Evolutionary conservation across 2,329 filamentous ascomycete genomes (phyloP), one percentile per base, ranked within the genome.

Genomic region (Nigrospora oryzae): DNA sequence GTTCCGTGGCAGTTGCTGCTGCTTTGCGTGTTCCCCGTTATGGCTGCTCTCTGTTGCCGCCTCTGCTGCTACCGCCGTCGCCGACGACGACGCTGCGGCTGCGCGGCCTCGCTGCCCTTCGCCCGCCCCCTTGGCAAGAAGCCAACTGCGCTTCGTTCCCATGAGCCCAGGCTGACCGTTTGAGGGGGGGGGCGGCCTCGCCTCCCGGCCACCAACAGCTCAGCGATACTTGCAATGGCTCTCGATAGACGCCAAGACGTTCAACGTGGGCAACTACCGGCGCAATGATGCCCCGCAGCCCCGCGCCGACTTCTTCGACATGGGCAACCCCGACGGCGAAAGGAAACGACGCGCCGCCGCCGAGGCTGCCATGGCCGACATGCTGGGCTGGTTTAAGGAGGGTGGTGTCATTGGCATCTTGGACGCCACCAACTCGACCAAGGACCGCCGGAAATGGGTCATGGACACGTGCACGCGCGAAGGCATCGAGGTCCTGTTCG

Each of bases 191-290:
- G n/a, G n/a, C n/a, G n/a, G n/a, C n/a, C 23, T 28, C 23, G 8
- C 46, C 40, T 48, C 23, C 23, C 23, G 23, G 23, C 23, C 23
- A 10, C 23, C 23, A 28, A 41, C 62, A 93, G 89, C 89, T 49
- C 85, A 93, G 64, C 84, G 93, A 49, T 98, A 98, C 67, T 82
- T 98, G 33, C 86, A 87, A 64, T 98, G 93, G 93, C 84, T 97
- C 47, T 95, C 90, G 23, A 90, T 98, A 60, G 84, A 87, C 35
- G 86, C 93, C 47, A 84, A 89, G 64, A 91, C 89, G 52, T 98
- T 98, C 80, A 98, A 98, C 55, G 93, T 98, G 53, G 93, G 93
- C 63, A 90, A 84, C 61, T 98, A 98, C 64, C 88, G 93, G 54
- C 89, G 93, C 53, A 82, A 84, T 57, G 85, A 86, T 54, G 94